phyloP scores from a whole-genome alignment of 768 basidiomycete genomes.

The Omphalotus guepiniiformis region DNA sequence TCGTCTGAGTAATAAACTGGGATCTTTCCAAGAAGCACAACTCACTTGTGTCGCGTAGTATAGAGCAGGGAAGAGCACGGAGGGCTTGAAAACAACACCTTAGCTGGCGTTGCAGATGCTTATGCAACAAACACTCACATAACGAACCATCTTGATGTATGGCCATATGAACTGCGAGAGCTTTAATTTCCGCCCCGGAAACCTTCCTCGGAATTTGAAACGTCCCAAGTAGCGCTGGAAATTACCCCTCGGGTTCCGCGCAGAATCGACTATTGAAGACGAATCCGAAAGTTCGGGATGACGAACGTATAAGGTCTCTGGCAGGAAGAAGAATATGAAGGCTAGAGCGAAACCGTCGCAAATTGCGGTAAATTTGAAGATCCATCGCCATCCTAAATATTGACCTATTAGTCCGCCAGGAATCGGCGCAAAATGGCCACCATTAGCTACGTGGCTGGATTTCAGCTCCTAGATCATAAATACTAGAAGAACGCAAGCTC shows the following conservation, averaged over 20 bases:
- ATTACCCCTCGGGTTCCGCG: background rate
- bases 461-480: background rate
- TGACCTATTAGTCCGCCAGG: background rate
- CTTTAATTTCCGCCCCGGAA: background rate
- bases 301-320: background rate
- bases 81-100: background rate
- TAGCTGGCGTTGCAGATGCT: background rate
- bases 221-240: background rate
- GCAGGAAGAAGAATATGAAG: background rate
- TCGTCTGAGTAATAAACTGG: background rate
- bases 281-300: no score
- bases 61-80: background rate
- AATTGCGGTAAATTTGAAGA: background rate
- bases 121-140: background rate
- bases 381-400: background rate
- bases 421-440: slow-evolving; percentile 1
- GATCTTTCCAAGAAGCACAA: background rate
- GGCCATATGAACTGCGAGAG: background rate
- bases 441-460: background rate
- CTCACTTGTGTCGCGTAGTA: background rate
- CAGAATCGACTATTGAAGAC: background rate
- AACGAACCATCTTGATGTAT: slow-evolving; percentile 1
- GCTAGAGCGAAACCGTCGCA: background rate
- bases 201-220: background rate
- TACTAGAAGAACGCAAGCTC: background rate